Percentiles rank a stretch among this genome's conserved stretches.
Conservation (phyloP, 176 grass and related monocot genomes). For the Aegilops longissima region DNA sequence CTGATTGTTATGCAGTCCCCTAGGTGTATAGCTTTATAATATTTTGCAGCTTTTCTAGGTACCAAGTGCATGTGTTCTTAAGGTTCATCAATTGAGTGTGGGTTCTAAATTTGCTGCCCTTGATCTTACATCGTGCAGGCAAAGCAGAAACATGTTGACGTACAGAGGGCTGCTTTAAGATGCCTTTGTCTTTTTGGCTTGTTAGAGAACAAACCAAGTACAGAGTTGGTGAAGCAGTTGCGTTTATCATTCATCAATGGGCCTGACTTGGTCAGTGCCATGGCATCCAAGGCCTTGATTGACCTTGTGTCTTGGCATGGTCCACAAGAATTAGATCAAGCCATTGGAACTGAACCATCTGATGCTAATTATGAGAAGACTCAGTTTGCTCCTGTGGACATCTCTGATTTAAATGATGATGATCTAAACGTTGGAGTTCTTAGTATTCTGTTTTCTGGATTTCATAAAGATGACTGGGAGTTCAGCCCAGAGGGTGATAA, state of each 20-base stretch:
- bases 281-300: conserved; percentile 82
- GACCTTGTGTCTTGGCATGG: conserved; percentile 87
- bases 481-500: conserved; percentile 58
- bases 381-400: conserved; percentile 52
- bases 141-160: conserved; percentile 76
- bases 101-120: conserved; percentile 8
- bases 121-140: conserved; percentile 54
- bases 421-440: conserved; percentile 61
- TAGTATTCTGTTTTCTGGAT: conserved; percentile 73
- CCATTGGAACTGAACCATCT: conserved; percentile 49
- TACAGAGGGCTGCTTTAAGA: conserved; percentile 72
- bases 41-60: neutral
- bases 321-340: conserved; percentile 73
- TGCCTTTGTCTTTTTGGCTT: conserved; percentile 82
- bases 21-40: conserved; percentile 8
- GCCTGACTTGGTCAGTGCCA: conserved; percentile 68
- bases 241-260: conserved; percentile 73
- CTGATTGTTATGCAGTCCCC: neutral
- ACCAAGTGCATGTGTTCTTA: neutral
- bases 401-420: conserved; percentile 64
- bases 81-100: neutral
- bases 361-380: conserved; percentile 44
- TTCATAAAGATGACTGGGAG: conserved; percentile 61
- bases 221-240: conserved; percentile 69
- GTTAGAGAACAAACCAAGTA: conserved; percentile 65